phyloP scores from a whole-genome alignment of 208 protist species.

The Trichomonas gallinae region DNA sequence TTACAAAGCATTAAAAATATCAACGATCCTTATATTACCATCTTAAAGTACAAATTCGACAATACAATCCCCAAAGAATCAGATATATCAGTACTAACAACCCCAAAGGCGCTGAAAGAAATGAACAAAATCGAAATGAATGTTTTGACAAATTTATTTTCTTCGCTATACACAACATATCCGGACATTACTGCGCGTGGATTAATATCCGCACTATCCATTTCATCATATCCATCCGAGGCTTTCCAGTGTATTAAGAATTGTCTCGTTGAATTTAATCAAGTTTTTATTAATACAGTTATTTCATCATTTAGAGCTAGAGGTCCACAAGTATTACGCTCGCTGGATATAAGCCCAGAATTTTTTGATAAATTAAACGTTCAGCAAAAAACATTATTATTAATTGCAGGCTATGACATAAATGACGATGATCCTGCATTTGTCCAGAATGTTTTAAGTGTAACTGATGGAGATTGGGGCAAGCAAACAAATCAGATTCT shows the following conservation, averaged over 20 bases:
- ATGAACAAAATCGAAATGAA: background rate
- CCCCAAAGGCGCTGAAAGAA: background rate
- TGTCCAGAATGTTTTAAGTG: background rate
- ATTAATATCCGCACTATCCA: background rate
- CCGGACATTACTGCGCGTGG: background rate
- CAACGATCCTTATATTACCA: background rate
- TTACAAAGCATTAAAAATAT: background rate
- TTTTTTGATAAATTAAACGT: background rate
- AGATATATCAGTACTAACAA: background rate
- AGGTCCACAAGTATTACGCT: background rate
- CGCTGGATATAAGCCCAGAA: background rate
- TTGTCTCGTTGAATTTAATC: background rate
- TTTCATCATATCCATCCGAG: background rate
- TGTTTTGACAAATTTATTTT: background rate
- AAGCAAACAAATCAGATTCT: background rate
- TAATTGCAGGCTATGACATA: background rate
- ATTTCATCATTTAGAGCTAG: background rate
- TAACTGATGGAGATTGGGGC: background rate
- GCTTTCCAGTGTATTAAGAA: background rate
- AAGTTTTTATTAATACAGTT: background rate
- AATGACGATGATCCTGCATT: background rate
- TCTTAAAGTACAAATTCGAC: background rate
- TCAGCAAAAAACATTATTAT: background rate
- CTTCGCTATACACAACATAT: background rate
- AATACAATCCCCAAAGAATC: background rate